phyloP scores from a whole-genome alignment of 257 asterid genomes.

The Solanum chilense region DNA sequence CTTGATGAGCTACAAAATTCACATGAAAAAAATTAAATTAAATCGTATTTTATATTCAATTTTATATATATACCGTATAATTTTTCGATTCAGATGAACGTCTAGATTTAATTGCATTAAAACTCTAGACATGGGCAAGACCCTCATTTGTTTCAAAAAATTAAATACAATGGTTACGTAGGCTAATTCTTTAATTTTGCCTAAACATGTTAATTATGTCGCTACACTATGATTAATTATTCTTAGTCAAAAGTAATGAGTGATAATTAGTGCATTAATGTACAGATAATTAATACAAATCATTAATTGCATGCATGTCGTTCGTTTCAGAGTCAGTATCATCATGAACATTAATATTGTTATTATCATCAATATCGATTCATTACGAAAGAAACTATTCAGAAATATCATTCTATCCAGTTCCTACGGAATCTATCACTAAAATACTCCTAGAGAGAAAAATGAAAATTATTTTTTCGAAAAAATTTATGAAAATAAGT shows the following conservation, averaged over 20 bases:
- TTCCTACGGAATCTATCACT: not conserved
- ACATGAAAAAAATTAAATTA: not conserved
- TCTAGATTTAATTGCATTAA: not conserved
- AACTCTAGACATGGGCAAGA: not conserved
- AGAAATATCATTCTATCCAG: no score
- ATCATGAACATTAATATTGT: not conserved
- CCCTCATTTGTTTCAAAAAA: not conserved
- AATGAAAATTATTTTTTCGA: not conserved
- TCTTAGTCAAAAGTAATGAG: not conserved
- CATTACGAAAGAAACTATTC: no score
- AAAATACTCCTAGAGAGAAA: not conserved
- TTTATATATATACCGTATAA: not conserved
- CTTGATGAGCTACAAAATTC: conserved; percentile 64
- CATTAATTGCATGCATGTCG: not conserved
- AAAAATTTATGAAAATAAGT: not conserved
- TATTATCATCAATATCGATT: not conserved
- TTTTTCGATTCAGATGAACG: not conserved
- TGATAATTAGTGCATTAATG: not conserved
- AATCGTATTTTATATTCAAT: not conserved
- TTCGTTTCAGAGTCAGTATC: not conserved
- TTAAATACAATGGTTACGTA: not conserved
- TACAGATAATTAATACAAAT: not conserved
- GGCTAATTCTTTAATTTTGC: not conserved
- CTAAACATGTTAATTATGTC: not conserved
- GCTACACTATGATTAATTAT: not conserved